phyloP scores from a whole-genome alignment of 2,329 filamentous ascomycete species.

The Botrytis sinoallii region DNA sequence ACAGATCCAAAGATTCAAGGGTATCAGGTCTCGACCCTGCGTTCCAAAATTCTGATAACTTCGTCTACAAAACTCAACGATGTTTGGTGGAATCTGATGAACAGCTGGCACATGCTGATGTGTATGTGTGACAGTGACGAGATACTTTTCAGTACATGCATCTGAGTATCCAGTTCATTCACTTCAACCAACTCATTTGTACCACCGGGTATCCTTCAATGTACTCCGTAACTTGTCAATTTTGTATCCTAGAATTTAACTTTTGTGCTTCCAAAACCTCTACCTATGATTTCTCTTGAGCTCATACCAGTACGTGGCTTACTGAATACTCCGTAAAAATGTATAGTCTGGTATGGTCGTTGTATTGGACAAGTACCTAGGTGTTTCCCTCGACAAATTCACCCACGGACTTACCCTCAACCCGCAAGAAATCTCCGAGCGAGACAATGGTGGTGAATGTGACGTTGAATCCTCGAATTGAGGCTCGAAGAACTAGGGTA shows the following conservation, averaged over 20 bases:
- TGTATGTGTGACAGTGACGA: constrained; percentile 1
- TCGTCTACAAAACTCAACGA: not conserved
- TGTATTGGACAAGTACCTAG: not conserved
- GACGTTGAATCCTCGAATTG: not conserved
- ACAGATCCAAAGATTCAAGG: not conserved
- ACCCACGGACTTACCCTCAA: not conserved
- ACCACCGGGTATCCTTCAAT: not conserved
- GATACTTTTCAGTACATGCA: not conserved
- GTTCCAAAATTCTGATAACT: too few relatives aligned
- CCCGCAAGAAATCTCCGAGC: not conserved
- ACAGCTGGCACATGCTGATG: not conserved
- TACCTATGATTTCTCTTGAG: not conserved
- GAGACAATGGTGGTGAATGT: not conserved
- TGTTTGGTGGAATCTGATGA: not conserved
- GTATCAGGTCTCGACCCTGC: not conserved
- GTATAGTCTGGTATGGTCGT: not conserved
- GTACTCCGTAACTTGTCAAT: not conserved
- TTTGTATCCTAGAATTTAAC: not conserved
- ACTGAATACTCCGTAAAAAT: not conserved
- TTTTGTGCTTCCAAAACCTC: not conserved
- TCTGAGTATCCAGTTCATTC: not conserved
- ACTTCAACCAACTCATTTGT: not conserved
- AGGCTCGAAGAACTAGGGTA: not conserved
- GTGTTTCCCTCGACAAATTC: not conserved
- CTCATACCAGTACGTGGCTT: not conserved